These are phyloP conservation scores for Carex arenaria DNA, from an alignment of 202 grass and related monocot species.

Conservation along the genomic window DNA sequence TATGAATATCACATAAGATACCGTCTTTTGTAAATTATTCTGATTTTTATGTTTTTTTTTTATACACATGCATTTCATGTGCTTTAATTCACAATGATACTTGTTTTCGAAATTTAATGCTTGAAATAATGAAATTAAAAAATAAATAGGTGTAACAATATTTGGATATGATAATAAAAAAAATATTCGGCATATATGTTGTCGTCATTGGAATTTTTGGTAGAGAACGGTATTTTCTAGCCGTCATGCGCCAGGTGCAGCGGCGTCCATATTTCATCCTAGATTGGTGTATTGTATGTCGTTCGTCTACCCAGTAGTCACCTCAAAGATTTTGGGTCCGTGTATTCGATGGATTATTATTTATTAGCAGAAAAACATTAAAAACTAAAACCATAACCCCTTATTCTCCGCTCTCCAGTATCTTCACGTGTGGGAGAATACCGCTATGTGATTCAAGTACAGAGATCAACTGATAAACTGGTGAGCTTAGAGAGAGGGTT, in stretches of 20 bases:
- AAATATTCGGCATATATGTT: no score
- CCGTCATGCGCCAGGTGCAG: background rate
- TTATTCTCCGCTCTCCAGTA: background rate
- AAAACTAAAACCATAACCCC: background rate
- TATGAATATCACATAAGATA: no score
- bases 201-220: no score
- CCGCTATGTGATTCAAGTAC: background rate
- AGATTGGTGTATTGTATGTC: background rate
- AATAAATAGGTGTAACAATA: no score
- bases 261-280: background rate
- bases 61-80: no score
- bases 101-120: no score
- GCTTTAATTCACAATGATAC: no score
- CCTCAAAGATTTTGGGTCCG: slow-evolving; percentile 4
- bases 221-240: no score
- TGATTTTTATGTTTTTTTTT: no score
- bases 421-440: background rate
- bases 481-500: background rate
- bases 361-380: background rate
- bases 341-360: slow-evolving; percentile 1
- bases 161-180: no score
- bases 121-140: no score
- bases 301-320: background rate
- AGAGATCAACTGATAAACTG: background rate
- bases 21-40: no score